Base-by-base conservation (phyloP, 2,329 filamentous ascomycete genomes). In the Colletotrichum sp. region DNA sequence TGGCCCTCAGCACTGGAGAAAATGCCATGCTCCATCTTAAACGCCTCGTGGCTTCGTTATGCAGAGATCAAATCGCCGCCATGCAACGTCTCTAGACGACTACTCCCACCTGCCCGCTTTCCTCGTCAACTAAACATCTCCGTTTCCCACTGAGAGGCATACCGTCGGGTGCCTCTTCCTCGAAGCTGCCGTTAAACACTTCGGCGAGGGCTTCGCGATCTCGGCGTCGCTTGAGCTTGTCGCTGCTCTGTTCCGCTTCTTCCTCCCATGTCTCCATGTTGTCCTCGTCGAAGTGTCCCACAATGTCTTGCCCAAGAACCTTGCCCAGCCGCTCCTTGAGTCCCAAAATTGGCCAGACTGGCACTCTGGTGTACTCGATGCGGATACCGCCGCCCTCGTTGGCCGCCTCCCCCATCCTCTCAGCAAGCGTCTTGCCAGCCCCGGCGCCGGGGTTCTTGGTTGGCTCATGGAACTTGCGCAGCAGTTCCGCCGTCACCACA, bases 291-390 rank as follows among this genome's bases (percentile, higher is more conserved):
- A 83, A 83, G 24, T 85, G 80, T 26, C 89, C 89, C 6, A 90
- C 87, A 15, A 91, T 78, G 5, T 90, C 89, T 21, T 83, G 81
- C 9, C 90, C 90, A 0, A 92, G 82, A 5, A 89, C 90, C 77
- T 87, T 86, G 52, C 89, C 89, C 1, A 92, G 84, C 8, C 90
- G 87, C 80, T 92, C 90, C 75, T 88, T 88, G 8, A 92, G 85
- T 6, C 90, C 90, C 1, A 90, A 80, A 8, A 91, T 85, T 0
- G 90, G 90, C 89, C 89, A 92, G 30, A 89, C 85, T 0, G 88
- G 87, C 3, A 92, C 88, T 9, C 85, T 85, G 3, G 84, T 84
- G 79, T 89, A 88, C 39, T 87, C 84, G 24, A 92, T 88, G 44
- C 82, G 82, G 75, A 92, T 82, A 3, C 86, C 85, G 16, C 86